Evolutionary conservation across 345 rosid genomes (phyloP).

Genomic region (Salix viminalis): DNA sequence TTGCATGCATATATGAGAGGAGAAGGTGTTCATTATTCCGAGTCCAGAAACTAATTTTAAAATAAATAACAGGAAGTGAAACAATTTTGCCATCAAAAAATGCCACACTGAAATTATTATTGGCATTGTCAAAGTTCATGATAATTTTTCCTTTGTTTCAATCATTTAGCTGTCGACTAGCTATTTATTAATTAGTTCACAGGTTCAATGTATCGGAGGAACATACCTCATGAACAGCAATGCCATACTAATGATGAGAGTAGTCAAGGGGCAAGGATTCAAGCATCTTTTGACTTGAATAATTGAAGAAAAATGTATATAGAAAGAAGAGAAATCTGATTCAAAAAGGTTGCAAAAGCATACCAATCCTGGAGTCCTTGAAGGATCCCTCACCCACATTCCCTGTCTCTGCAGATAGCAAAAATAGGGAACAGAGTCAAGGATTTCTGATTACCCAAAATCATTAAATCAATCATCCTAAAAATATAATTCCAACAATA

Average conservation of each 20-base stretch:
- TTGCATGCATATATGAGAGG: background rate
- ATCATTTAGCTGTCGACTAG: background rate
- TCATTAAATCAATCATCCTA: background rate
- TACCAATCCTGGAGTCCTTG: constrained; percentile 76
- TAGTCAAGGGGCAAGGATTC: background rate
- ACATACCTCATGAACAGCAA: background rate
- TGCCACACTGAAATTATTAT: background rate
- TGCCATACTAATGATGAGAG: background rate
- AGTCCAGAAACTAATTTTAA: too few species aligned
- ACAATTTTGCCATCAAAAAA: background rate
- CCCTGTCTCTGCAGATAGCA: constrained; percentile 45
- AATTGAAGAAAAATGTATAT: background rate
- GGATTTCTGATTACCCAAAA: background rate
- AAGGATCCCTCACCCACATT: constrained; percentile 46
- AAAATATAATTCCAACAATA: background rate
- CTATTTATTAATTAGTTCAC: background rate
- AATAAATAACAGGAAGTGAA: too few species aligned
- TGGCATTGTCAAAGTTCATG: background rate
- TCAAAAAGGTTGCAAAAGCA: constrained; percentile 12
- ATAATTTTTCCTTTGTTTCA: background rate
- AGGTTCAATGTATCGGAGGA: background rate
- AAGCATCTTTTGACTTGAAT: background rate
- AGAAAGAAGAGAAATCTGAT: background rate
- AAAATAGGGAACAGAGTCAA: constrained; percentile 5
- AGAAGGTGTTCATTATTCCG: background rate